Percentiles rank a stretch among this genome's conserved stretches.
These are phyloP conservation scores for Fusarium continuum DNA, from an alignment of 2,329 filamentous ascomycete species.

Conservation along the genomic window DNA sequence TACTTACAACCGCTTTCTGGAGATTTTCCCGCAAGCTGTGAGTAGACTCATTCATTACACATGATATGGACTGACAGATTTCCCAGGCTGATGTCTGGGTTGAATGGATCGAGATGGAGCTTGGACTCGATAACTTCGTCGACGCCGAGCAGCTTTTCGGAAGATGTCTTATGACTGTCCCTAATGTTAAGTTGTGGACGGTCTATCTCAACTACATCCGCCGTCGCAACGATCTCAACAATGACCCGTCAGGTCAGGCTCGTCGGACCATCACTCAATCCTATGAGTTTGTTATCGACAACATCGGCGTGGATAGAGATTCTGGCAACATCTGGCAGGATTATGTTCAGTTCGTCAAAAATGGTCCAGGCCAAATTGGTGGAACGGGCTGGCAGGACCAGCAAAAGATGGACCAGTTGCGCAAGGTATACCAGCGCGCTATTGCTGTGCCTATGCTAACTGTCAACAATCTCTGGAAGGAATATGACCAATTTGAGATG, in stretches of 20 bases:
- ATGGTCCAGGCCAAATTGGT: conserved; percentile 83
- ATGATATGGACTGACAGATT: conserved; percentile 33
- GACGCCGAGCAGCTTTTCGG: conserved; percentile 86
- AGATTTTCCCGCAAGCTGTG: conserved; percentile 90
- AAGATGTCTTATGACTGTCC: conserved; percentile 78
- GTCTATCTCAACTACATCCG: conserved; percentile 96
- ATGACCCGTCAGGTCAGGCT: conserved; percentile 79
- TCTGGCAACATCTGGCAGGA: conserved; percentile 92
- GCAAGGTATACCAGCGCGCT: conserved; percentile 91
- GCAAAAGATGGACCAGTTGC: conserved; percentile 94
- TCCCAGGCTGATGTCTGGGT: conserved; percentile 92
- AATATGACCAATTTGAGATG: conserved; percentile 97
- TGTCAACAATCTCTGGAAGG: conserved; percentile 90
- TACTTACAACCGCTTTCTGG: conserved; percentile 86
- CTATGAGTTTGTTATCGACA: conserved; percentile 91
- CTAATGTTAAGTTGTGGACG: conserved; percentile 89
- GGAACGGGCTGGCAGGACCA: conserved; percentile 94
- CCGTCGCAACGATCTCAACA: conserved; percentile 83
- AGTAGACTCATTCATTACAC: conserved; percentile 53
- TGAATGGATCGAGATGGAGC: conserved; percentile 87
- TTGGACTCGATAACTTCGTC: conserved; percentile 82
- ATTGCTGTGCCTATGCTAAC: conserved; percentile 86
- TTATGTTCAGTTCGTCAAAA: conserved; percentile 93
- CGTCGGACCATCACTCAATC: conserved; percentile 83
- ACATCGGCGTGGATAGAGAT: conserved; percentile 91